Evolutionary conservation across 257 asterid genomes (phyloP), one percentile per base, ranked within the genome.

Genomic region (Lycium barbarum): DNA sequence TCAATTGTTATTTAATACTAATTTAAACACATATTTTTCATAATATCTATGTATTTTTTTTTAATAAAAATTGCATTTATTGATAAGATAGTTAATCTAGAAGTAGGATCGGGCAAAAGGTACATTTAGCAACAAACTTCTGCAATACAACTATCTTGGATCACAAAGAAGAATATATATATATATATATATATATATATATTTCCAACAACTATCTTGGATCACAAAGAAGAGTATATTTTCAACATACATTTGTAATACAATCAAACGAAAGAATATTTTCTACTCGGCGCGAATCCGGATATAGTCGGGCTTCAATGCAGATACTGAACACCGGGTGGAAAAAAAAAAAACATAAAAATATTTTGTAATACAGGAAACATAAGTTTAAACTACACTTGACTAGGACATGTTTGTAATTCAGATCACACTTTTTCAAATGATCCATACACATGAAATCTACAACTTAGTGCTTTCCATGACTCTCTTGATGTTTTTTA

Each of bases 401-500:
- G 53, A 36, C 51, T 36, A 36, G 13, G 15, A 15, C 76, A 68
- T 67, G 36, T 13, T 7, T 3, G 7, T 9, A 70, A 36, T 70
- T 70, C 4, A 7, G 54, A 38, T 38, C 79, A 70, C 33, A 36
- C 26, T 68, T 68, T 22, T 70, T 70, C 33, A 70, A 8, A 17
- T 2, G 10, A 70, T 70, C 10, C 78, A 43, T 72, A 45, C 79
- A 71, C 35, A 43, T 72, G 55, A 72, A 70, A 13, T 53, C 47
- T 78, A 78, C 26, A 78, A 78, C 5, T 53, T 26, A 78, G 15
- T 78, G 47, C 5, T 78, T 78, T 14, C 65, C 65, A 78, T 53
- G 82, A 11, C 65, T 78, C 59, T 51, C 49, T 53, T 78, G 62
- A 58, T 63, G 78, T 2, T 63, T 81, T 45, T 63, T 26, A 66